phyloP scores from a whole-genome alignment of 2,329 filamentous ascomycete species.

The Fusarium abutilonis region DNA sequence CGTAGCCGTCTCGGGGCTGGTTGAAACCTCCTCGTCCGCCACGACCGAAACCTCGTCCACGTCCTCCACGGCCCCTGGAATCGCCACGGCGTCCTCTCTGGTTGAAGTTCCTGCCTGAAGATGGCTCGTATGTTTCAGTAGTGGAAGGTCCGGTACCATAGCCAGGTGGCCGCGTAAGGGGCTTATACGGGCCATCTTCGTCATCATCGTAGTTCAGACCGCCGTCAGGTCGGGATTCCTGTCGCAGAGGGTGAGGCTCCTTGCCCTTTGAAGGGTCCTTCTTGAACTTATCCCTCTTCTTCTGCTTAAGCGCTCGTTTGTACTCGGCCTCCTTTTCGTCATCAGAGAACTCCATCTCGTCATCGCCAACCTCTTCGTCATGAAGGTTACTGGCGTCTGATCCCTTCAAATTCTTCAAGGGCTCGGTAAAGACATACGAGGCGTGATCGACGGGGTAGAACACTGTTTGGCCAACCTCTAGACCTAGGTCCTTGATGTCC shows the following conservation, averaged over 20 bases:
- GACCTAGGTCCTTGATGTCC: slow-evolving; percentile 72
- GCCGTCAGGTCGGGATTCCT: slow-evolving; percentile 53
- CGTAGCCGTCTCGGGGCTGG: slow-evolving; percentile 54
- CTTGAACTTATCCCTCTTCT: slow-evolving; percentile 63
- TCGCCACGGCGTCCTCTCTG: slow-evolving; percentile 57
- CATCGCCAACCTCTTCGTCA: slow-evolving; percentile 86
- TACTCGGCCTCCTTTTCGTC: slow-evolving; percentile 92
- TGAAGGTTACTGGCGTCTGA: slow-evolving; percentile 95
- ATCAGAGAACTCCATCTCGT: slow-evolving; percentile 95
- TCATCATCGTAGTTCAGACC: slow-evolving; percentile 75
- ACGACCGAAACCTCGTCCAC: slow-evolving; percentile 55
- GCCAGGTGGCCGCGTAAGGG: slow-evolving; percentile 73
- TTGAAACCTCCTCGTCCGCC: slow-evolving; percentile 52
- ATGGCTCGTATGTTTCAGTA: slow-evolving; percentile 52
- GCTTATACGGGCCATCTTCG: slow-evolving; percentile 76
- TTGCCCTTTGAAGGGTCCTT: slow-evolving; percentile 54
- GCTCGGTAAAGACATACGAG: slow-evolving; percentile 86
- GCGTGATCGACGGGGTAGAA: slow-evolving; percentile 85
- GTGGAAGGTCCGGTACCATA: slow-evolving; percentile 62
- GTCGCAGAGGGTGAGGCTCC: slow-evolving; percentile 54
- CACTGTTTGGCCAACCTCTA: slow-evolving; percentile 75
- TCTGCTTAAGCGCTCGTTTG: slow-evolving; percentile 74
- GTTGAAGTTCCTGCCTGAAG: slow-evolving; percentile 45
- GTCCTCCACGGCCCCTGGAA: slow-evolving; percentile 55
- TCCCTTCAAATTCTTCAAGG: slow-evolving; percentile 80